These are phyloP conservation scores for Bremia lactucae DNA, from an alignment of 352 stramenopile genomes.

Conservation along the genomic window DNA sequence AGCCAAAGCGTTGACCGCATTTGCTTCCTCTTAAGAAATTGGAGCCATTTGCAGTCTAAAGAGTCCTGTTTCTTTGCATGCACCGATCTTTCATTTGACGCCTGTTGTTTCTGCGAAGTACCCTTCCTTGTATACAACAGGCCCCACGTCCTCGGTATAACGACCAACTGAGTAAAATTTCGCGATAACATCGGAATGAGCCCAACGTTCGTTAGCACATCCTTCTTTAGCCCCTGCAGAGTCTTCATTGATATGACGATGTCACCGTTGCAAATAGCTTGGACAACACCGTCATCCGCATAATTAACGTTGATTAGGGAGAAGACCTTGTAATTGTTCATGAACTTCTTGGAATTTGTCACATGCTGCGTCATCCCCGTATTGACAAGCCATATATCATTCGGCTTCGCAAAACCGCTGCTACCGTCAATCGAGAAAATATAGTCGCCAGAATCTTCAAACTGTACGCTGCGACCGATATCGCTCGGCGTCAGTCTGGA, in stretches of 20 bases:
- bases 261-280: not conserved
- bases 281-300: not conserved
- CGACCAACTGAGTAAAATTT: conserved; percentile 1
- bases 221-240: not conserved
- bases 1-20: conserved; percentile 1
- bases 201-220: conserved; percentile 8
- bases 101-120: conserved; percentile 3
- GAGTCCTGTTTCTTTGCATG: conserved; percentile 7
- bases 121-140: conserved; percentile 3
- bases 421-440: not conserved
- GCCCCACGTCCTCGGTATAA: conserved; percentile 6
- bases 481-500: not conserved
- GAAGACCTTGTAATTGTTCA: not conserved
- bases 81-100: conserved; percentile 4
- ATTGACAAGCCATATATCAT: not conserved
- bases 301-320: not conserved
- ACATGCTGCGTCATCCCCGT: not conserved
- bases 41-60: not conserved
- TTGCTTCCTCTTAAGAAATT: not conserved
- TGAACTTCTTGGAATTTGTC: not conserved
- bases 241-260: not conserved
- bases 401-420: not conserved
- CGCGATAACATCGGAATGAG: conserved; percentile 4
- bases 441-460: not conserved
- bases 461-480: not conserved